These are phyloP conservation scores for Stephania yunnanensis DNA, from an alignment of 164 flowering plant genomes.

Conservation along the genomic window DNA sequence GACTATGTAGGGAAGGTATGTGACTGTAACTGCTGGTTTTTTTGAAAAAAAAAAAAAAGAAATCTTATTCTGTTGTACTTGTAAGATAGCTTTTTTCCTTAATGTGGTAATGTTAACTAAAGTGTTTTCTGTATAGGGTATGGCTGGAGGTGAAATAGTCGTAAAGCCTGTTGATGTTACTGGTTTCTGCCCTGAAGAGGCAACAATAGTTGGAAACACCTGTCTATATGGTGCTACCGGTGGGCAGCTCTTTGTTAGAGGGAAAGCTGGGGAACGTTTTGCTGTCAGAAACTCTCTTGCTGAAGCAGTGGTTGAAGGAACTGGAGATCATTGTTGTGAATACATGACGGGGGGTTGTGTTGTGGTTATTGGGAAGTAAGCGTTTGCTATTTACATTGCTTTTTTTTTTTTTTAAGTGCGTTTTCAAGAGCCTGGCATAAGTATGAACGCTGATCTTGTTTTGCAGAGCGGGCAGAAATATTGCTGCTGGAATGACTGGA, in stretches of 20 bases:
- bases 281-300: slow-evolving; percentile 98
- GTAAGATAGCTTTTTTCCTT: neutral
- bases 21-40: neutral
- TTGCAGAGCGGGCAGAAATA: slow-evolving; percentile 91
- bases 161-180: slow-evolving; percentile 73
- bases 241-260: slow-evolving; percentile 88
- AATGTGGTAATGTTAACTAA: neutral
- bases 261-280: slow-evolving; percentile 97
- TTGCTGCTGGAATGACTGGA: slow-evolving; percentile 99
- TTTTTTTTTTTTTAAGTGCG: neutral
- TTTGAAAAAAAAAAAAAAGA: neutral
- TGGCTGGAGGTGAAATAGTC: slow-evolving; percentile 96
- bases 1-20: slow-evolving; percentile 97
- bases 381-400: slow-evolving; percentile 13
- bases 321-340: slow-evolving; percentile 97
- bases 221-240: slow-evolving; percentile 98
- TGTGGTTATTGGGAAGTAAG: slow-evolving; percentile 94
- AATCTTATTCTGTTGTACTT: neutral
- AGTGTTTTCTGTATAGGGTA: slow-evolving; percentile 44
- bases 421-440: neutral
- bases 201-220: slow-evolving; percentile 94
- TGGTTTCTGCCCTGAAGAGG: slow-evolving; percentile 88
- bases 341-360: slow-evolving; percentile 99
- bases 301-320: slow-evolving; percentile 91
- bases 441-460: neutral